These are phyloP conservation scores for Henckelia pumila DNA, from an alignment of 257 asterid genomes.

Conservation along the genomic window DNA sequence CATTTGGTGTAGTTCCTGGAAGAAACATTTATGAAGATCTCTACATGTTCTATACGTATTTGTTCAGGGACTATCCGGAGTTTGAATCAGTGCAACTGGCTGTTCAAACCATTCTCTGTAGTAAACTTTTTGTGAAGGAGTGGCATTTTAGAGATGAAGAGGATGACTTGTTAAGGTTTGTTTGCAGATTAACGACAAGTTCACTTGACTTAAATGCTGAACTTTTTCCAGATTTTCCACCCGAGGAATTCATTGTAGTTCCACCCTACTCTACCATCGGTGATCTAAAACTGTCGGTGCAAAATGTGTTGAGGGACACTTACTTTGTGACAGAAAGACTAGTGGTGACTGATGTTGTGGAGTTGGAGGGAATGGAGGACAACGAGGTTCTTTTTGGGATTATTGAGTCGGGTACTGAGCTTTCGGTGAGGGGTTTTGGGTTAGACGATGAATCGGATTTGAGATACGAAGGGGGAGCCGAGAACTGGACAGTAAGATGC, in stretches of 20 bases:
- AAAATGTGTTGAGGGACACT: slow-evolving; percentile 68
- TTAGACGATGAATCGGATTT: slow-evolving; percentile 44
- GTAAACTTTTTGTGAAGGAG: slow-evolving; percentile 75
- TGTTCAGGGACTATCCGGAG: slow-evolving; percentile 45
- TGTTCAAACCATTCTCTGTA: slow-evolving; percentile 47
- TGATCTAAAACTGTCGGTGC: slow-evolving; percentile 56
- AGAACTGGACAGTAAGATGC: slow-evolving; percentile 78
- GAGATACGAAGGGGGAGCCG: slow-evolving; percentile 69
- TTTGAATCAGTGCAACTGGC: slow-evolving; percentile 38
- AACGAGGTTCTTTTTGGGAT: slow-evolving; percentile 69
- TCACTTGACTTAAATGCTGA: slow-evolving; percentile 30
- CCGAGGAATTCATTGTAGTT: slow-evolving; percentile 52
- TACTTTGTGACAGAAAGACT: slow-evolving; percentile 59
- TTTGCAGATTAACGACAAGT: slow-evolving; percentile 44
- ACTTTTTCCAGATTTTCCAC: slow-evolving; percentile 30
- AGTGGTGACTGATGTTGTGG: slow-evolving; percentile 48
- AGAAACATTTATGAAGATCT: slow-evolving; percentile 43
- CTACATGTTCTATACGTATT: slow-evolving; percentile 16
- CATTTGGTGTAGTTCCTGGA: slow-evolving; percentile 25
- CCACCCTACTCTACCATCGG: slow-evolving; percentile 74
- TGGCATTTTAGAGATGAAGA: slow-evolving; percentile 80
- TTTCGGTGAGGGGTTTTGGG: slow-evolving; percentile 51
- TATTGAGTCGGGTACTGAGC: slow-evolving; percentile 60
- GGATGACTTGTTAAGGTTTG: slow-evolving; percentile 61
- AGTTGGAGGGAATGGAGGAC: slow-evolving; percentile 46